Conservation (phyloP, 2,329 filamentous ascomycete species). For the Gyromitra esculenta region DNA sequence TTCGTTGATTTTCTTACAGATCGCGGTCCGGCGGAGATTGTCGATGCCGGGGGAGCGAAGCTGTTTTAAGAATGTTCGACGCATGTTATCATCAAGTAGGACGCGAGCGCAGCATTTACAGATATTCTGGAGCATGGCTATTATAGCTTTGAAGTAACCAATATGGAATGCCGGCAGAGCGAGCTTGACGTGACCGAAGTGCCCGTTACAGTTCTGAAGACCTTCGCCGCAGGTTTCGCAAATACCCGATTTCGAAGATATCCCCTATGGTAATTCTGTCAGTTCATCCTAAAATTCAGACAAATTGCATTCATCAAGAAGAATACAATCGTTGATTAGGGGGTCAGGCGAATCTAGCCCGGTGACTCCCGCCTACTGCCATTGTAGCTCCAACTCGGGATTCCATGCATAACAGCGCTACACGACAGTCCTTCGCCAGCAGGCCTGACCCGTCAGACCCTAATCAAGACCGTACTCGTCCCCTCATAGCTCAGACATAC, state of each 20-base stretch:
- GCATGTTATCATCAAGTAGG: conserved; percentile 81
- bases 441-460: conserved; percentile 34
- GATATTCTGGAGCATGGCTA: conserved; percentile 90
- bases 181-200: conserved; percentile 92
- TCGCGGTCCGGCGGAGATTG: conserved; percentile 81
- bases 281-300: conserved; percentile 13
- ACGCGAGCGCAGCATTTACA: conserved; percentile 94
- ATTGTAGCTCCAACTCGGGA: conserved; percentile 43
- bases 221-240: conserved; percentile 86
- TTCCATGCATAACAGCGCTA: conserved; percentile 46
- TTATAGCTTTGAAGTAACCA: conserved; percentile 92
- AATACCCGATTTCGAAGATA: conserved; percentile 80
- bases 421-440: conserved; percentile 16
- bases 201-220: conserved; percentile 86
- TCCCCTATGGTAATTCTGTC: conserved; percentile 67
- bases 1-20: conserved; percentile 87
- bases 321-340: conserved; percentile 17
- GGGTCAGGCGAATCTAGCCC: conserved; percentile 19
- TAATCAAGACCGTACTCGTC: conserved; percentile 31
- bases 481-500: conserved; percentile 59
- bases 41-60: conserved; percentile 84
- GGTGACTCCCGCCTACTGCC: conserved; percentile 9
- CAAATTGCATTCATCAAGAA: background rate
- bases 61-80: conserved; percentile 79
- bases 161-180: conserved; percentile 94